Conservation (phyloP, 2,329 filamentous ascomycete species). For the Penicillium thymicola region DNA sequence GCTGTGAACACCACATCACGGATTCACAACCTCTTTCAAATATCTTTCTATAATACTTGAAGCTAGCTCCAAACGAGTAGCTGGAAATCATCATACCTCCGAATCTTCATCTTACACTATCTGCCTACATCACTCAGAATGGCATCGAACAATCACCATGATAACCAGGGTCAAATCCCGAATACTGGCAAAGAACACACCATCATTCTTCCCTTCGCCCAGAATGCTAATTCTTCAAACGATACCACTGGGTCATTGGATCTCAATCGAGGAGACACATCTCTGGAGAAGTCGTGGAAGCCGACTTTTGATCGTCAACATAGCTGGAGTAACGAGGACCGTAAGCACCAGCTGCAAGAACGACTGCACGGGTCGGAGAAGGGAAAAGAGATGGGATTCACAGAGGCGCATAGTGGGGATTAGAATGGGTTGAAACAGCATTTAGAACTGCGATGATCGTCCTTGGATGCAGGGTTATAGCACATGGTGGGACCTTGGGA, state of each 20-base stretch:
- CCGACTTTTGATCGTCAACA: constrained; percentile 30
- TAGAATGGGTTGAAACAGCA: not conserved
- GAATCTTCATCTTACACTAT: not conserved
- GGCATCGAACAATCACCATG: not conserved
- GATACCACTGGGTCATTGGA: not conserved
- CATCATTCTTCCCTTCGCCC: not conserved
- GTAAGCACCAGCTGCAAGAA: constrained; percentile 55
- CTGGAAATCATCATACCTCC: not conserved
- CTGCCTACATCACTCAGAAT: not conserved
- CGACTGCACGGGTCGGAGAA: constrained; percentile 33
- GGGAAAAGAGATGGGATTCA: constrained; percentile 56
- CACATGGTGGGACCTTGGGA: not conserved
- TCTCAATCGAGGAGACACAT: not conserved
- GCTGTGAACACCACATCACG: not conserved
- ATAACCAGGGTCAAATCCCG: constrained; percentile 4
- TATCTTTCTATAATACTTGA: not conserved
- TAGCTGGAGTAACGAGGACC: constrained; percentile 48
- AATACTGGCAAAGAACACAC: constrained; percentile 10
- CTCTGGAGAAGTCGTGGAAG: constrained; percentile 26
- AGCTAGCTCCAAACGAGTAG: not conserved
- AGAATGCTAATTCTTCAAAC: not conserved
- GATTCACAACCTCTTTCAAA: not conserved
- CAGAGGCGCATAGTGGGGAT: constrained; percentile 47
- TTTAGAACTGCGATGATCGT: not conserved
- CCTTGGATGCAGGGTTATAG: not conserved